A percentile compares a stretch with the other conserved stretches of the same genome.
Conservation (phyloP, 2,329 filamentous ascomycete species). For the Fonsecaea erecta region DNA sequence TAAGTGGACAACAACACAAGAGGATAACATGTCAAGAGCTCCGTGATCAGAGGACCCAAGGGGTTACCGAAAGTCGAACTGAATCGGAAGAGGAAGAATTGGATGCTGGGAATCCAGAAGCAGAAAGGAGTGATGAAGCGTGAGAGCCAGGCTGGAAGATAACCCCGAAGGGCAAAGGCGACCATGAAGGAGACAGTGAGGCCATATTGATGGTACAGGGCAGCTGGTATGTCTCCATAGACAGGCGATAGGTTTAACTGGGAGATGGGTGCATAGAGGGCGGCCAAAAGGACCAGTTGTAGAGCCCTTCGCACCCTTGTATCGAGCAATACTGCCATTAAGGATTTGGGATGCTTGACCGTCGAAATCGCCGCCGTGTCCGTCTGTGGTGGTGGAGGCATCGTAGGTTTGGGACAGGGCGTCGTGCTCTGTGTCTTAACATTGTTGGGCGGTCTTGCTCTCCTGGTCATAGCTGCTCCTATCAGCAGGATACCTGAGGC, state of each 20-base stretch:
- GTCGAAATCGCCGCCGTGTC: neutral
- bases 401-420: neutral
- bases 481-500: neutral
- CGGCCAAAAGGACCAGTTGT: slow-evolving; percentile 46
- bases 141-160: slow-evolving; percentile 56
- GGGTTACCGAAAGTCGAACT: slow-evolving; percentile 70
- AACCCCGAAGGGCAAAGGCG: slow-evolving; percentile 68
- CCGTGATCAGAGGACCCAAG: slow-evolving; percentile 76
- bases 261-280: slow-evolving; percentile 49
- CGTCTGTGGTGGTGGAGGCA: neutral
- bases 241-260: slow-evolving; percentile 80
- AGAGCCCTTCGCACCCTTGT: slow-evolving; percentile 38
- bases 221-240: slow-evolving; percentile 81
- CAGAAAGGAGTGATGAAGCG: slow-evolving; percentile 70
- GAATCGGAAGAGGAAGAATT: slow-evolving; percentile 70
- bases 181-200: slow-evolving; percentile 69
- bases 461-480: slow-evolving; percentile 15
- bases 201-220: slow-evolving; percentile 70
- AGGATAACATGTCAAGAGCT: slow-evolving; percentile 73
- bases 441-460: slow-evolving; percentile 6
- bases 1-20: slow-evolving; percentile 67
- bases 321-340: slow-evolving; percentile 17
- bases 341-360: slow-evolving; percentile 3
- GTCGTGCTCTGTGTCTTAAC: neutral
- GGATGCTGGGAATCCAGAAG: slow-evolving; percentile 72